Base-by-base conservation (phyloP, 2,329 filamentous ascomycete genomes). In the Pseudogymnoascus sp. region DNA sequence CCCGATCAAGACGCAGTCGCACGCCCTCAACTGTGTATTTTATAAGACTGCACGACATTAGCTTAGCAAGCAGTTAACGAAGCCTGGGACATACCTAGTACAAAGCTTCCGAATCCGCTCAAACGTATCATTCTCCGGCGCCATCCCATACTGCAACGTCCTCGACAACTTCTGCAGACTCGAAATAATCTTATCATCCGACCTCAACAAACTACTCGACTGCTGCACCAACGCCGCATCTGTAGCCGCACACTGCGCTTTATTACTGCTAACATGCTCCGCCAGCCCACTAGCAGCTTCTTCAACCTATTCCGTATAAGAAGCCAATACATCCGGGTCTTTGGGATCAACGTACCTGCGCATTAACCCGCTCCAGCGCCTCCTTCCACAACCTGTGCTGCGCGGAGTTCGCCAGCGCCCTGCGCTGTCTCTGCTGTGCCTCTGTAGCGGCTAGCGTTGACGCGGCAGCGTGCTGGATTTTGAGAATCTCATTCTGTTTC, bases 131-230 rank as follows among this genome's bases (percentile, higher is more conserved):
- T 82, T 76, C 58, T 85, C 80, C 7, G 82, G 79, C 0, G 77
- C 76, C 25, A 80, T 75, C 55, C 80, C 77, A 4, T 77, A 76
- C 8, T 83, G 77, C 3, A 89, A 77, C 66, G 86, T 85, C 63
- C 80, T 80, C 0, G 86, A 80, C 1, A 90, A 78, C 66, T 87
- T 88, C 69, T 88, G 84, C 2, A 90, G 75, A 63, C 85, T 85
- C 18, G 81, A 77, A 1, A 90, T 74, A 2, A 89, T 76, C 64
- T 82, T 84, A 69, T 90, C 86, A 64, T 90, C 87, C 1, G 84
- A 82, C 7, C 78, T 76, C 7, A 88, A 73, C 9, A 82, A 72
- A 13, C 74, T 75, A 21, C 79, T 77, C 0, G 85, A 74, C 0
- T 78, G 78, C 61, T 79, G 75, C 55, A 78, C 79, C 13, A 86